Percentiles rank a stretch among this genome's conserved stretches.
Conservation (phyloP, 805 yeast genomes). For the Kluyveromyces nonfermentans region DNA sequence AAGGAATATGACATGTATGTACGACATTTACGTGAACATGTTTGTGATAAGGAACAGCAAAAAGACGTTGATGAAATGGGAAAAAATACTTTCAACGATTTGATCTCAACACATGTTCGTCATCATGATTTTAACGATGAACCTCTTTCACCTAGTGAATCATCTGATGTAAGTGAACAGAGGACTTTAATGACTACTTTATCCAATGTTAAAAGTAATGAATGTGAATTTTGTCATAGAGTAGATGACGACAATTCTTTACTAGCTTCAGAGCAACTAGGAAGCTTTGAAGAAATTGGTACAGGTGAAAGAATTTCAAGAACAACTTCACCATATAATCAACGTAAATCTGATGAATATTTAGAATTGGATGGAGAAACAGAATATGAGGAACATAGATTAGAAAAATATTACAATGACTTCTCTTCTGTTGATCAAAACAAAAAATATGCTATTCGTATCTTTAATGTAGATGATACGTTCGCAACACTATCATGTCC, state of each 20-base stretch:
- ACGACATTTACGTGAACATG: slow-evolving; percentile 3
- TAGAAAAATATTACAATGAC: slow-evolving; percentile 30
- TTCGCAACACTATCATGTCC: slow-evolving; percentile 74
- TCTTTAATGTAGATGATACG: slow-evolving; percentile 78
- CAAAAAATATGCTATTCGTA: slow-evolving; percentile 42
- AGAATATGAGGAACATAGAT: slow-evolving; percentile 31
- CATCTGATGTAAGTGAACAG: not conserved
- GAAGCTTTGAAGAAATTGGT: not conserved
- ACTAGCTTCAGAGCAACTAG: not conserved
- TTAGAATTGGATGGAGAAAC: slow-evolving; percentile 20
- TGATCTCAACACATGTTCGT: slow-evolving; percentile 1
- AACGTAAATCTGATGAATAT: not conserved
- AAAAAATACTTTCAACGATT: not conserved
- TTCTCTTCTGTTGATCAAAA: slow-evolving; percentile 27
- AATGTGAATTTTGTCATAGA: not conserved
- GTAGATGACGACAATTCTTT: not conserved
- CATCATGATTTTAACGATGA: slow-evolving; percentile 2
- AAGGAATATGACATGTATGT: not conserved
- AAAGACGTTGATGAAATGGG: slow-evolving; percentile 2
- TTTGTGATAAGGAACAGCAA: slow-evolving; percentile 4
- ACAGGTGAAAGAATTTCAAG: not conserved
- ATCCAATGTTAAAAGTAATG: not conserved
- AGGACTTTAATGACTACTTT: not conserved
- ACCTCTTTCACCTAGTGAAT: not conserved
- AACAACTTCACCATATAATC: slow-evolving; percentile 1